Evolutionary conservation across 345 rosid species (phyloP).

Genomic region (Pistacia atlantica): DNA sequence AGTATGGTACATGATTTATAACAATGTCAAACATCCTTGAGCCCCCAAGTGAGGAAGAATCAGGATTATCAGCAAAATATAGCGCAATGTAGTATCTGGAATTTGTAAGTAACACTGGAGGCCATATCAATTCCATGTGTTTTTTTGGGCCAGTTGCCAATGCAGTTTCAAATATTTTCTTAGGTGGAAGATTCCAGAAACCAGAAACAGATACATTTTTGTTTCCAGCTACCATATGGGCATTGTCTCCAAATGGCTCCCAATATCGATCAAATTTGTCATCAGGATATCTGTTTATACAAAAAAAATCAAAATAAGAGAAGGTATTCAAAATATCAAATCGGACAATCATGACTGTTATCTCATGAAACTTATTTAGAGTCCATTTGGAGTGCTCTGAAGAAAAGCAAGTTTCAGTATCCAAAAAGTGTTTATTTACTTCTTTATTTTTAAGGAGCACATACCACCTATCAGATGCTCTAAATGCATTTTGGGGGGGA

Average conservation of each 20-base stretch:
- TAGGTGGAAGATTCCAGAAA: constrained; percentile 91
- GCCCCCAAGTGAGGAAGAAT: constrained; percentile 27
- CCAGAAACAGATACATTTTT: constrained; percentile 60
- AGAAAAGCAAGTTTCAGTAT: background rate
- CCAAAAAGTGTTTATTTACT: too few relatives aligned
- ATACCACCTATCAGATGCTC: too few relatives aligned
- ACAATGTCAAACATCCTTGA: constrained; percentile 55
- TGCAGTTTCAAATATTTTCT: constrained; percentile 69
- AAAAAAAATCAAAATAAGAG: constrained; percentile 3
- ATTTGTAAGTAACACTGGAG: constrained; percentile 44
- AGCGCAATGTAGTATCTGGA: constrained; percentile 68
- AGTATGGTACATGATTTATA: constrained; percentile 63
- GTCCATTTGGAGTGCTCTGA: background rate
- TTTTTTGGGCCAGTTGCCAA: constrained; percentile 40
- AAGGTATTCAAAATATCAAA: background rate
- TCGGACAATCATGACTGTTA: background rate
- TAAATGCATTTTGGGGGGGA: too few relatives aligned
- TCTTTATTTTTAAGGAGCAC: too few relatives aligned
- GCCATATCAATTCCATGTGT: constrained; percentile 72
- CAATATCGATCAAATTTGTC: constrained; percentile 79
- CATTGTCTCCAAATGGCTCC: constrained; percentile 56
- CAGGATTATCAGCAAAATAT: constrained; percentile 69
- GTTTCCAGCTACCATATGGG: constrained; percentile 40
- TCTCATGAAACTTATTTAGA: background rate
- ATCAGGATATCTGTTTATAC: constrained; percentile 65